Evolutionary conservation across 176 grass and related monocot genomes (phyloP).

Genomic region (Carex kokanica): DNA sequence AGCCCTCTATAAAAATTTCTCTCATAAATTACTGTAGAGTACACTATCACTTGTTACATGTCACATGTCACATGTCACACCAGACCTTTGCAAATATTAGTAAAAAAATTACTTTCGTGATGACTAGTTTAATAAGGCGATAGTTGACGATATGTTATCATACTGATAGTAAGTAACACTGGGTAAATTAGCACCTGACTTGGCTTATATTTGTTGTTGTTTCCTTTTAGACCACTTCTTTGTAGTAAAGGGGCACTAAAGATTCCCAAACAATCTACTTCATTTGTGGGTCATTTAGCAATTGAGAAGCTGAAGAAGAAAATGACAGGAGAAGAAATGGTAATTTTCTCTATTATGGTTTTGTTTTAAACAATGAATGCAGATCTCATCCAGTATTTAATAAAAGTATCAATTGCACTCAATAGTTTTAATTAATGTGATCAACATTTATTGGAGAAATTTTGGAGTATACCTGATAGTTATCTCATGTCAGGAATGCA

Average conservation of each 20-base stretch:
- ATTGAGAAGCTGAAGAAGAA: conserved; percentile 44
- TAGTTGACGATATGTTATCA: not conserved
- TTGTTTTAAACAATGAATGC: not conserved
- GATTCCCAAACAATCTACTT: conserved; percentile 46
- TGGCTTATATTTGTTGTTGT: conserved; percentile 21
- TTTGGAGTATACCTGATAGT: not conserved
- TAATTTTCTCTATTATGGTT: conserved; percentile 21
- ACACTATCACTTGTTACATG: not conserved
- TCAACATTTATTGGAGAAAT: not conserved
- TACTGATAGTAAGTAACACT: not conserved
- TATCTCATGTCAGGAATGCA: not conserved
- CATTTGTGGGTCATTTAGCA: conserved; percentile 64
- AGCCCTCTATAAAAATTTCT: no score
- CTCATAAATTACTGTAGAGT: not conserved
- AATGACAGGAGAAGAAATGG: conserved; percentile 63
- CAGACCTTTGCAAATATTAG: not conserved
- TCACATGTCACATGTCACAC: not conserved
- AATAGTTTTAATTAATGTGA: not conserved
- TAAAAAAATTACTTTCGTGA: no score
- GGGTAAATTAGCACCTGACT: conserved; percentile 6
- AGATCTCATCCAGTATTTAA: not conserved
- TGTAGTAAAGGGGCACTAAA: conserved; percentile 90
- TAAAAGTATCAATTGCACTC: not conserved
- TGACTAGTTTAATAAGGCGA: not conserved
- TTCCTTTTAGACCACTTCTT: conserved; percentile 53